Evolutionary conservation across 352 stramenopile genomes (phyloP), one percentile per base, ranked within the genome.

Genomic region (Pilasporangium apinafurcum): DNA sequence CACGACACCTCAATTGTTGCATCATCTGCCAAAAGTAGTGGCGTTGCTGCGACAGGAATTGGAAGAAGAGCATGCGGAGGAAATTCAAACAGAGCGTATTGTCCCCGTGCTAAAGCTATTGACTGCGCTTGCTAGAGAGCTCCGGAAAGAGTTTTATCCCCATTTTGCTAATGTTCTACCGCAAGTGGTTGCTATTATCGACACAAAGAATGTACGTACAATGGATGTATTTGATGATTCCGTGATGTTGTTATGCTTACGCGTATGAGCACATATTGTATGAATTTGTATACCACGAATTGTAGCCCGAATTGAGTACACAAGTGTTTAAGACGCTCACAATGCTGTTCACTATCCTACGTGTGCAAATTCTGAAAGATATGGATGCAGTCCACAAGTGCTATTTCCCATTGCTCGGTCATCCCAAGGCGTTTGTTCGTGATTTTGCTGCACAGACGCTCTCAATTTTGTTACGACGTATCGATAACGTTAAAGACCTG

Each of bases 261-360:
- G 33, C 8, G 20, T 24, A n/a, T n/a, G n/a, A n/a, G n/a, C n/a
- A n/a, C n/a, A n/a, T n/a, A n/a, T 13, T 24, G 18, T 45, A 27
- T 33, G 9, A 28, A 16, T 39, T 5, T 35, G 37, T 40, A 18
- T 37, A 29, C 3, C 13, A 8, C 20, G 32, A 13, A 24, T 22
- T 35, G 22, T 44, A 89, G 69, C 86, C 86, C 1, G 86, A 96
- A 37, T 51, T 93, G 18, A 96, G 82, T 33, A 92, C 83, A 5
- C 76, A 92, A 39, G 84, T 95, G 46, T 96, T 96, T 56, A 92
- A 95, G 62, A 93, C 86, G 31, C 66, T 96, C 14, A 82, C 83
- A 21, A 90, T 93, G 71, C 66, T 95, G 24, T 96, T 96, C 53
- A 91, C 68, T 47, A 84, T 89, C 62, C 56, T 96, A 37, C 72